Conservation (phyloP, 805 yeast species). For the Yarrowia sp. region DNA sequence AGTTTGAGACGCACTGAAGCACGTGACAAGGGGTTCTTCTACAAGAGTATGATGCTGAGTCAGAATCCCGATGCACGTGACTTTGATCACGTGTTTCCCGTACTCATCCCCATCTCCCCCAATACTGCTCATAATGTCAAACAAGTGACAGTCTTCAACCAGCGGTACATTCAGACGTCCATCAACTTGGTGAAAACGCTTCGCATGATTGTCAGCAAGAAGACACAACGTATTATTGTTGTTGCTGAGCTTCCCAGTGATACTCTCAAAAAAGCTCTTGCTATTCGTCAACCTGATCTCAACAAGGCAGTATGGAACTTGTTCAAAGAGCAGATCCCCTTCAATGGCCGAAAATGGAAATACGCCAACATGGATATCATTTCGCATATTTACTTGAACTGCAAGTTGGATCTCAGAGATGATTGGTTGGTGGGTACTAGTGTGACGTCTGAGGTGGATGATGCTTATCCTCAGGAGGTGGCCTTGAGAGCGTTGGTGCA, state of each 20-base stretch:
- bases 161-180: constrained; percentile 37
- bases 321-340: constrained; percentile 77
- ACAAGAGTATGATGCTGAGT: background rate
- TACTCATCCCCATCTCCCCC: constrained; percentile 14
- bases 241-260: constrained; percentile 62
- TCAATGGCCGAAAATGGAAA: constrained; percentile 93
- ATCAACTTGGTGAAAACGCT: constrained; percentile 54
- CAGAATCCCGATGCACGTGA: background rate
- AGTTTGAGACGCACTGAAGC: constrained; percentile 28
- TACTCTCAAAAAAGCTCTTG: constrained; percentile 54
- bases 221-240: constrained; percentile 69
- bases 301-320: constrained; percentile 71
- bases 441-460: constrained; percentile 67
- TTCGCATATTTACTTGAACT: constrained; percentile 77
- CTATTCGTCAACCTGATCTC: constrained; percentile 59
- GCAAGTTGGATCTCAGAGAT: constrained; percentile 69
- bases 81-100: background rate
- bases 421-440: constrained; percentile 87
- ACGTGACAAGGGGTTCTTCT: constrained; percentile 9
- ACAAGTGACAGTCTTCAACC: constrained; percentile 26
- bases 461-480: constrained; percentile 80
- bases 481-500: constrained; percentile 77
- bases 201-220: constrained; percentile 59
- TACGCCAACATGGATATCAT: constrained; percentile 89
- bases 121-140: constrained; percentile 18